Evolutionary conservation across 108 stramenopile species (phyloP).

Genomic region (Skeletonema grethae): DNA sequence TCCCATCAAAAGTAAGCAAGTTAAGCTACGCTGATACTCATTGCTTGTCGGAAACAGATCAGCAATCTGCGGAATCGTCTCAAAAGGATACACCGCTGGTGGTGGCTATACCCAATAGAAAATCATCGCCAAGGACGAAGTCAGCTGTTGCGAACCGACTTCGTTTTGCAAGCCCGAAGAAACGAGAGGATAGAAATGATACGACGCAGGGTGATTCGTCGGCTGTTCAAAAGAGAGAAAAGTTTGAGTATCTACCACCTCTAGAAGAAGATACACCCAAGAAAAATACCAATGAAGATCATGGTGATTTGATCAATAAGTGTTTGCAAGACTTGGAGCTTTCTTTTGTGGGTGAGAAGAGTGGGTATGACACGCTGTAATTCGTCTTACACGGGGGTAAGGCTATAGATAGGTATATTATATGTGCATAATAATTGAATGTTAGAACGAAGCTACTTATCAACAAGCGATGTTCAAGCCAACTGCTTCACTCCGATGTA

Average conservation of each 20-base stretch:
- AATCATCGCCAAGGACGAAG: background rate
- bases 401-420: background rate
- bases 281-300: slow-evolving; percentile 18
- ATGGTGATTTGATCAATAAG: slow-evolving; percentile 36
- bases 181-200: slow-evolving; percentile 39
- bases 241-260: slow-evolving; percentile 23
- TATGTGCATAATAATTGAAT: background rate
- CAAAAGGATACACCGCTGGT: slow-evolving; percentile 19
- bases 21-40: slow-evolving; percentile 29
- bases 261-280: slow-evolving; percentile 14
- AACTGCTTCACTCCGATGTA: background rate
- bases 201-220: background rate
- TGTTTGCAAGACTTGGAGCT: slow-evolving; percentile 23
- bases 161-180: background rate
- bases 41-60: slow-evolving; percentile 7
- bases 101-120: slow-evolving; percentile 21
- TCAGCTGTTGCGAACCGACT: slow-evolving; percentile 4
- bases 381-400: background rate
- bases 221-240: slow-evolving; percentile 17
- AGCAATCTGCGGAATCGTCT: slow-evolving; percentile 12
- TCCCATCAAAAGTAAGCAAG: slow-evolving; percentile 28
- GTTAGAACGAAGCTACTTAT: background rate
- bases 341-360: slow-evolving; percentile 12
- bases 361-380: background rate
- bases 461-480: background rate